Evolutionary conservation across 331 rosid genomes (phyloP).

Genomic region (Malus hybrid): DNA sequence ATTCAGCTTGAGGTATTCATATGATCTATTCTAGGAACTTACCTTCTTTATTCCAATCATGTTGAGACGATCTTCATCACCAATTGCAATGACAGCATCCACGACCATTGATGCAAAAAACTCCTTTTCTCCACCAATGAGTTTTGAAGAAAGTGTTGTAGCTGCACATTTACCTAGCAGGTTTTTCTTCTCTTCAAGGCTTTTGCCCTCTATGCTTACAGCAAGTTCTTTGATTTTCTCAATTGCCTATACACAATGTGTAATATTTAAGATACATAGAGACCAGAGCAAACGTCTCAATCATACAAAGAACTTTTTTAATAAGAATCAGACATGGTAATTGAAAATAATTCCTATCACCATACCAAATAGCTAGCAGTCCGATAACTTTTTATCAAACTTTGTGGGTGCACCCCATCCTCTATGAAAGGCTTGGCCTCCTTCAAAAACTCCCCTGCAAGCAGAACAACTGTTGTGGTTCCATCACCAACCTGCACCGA

Average conservation of each 20-base stretch:
- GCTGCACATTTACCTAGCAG: slow-evolving; percentile 93
- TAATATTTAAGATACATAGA: slow-evolving; percentile 4
- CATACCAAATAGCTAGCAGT: slow-evolving; percentile 67
- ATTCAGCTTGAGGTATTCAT: neutral
- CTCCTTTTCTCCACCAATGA: slow-evolving; percentile 94
- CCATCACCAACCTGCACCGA: slow-evolving; percentile 92
- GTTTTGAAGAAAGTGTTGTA: slow-evolving; percentile 96
- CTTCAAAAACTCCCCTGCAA: slow-evolving; percentile 85
- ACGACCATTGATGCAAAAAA: slow-evolving; percentile 97
- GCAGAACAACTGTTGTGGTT: slow-evolving; percentile 94
- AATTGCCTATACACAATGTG: slow-evolving; percentile 50
- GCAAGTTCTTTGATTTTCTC: slow-evolving; percentile 82
- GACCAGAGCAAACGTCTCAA: neutral
- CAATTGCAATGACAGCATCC: slow-evolving; percentile 88
- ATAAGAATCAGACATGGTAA: neutral
- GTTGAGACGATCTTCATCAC: slow-evolving; percentile 78
- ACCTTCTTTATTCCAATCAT: slow-evolving; percentile 99
- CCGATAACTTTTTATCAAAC: slow-evolving; percentile 79
- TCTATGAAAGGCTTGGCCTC: slow-evolving; percentile 98
- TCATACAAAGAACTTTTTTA: neutral
- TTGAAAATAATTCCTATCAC: neutral
- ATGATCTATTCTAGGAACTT: neutral
- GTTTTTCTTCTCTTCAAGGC: slow-evolving; percentile 81
- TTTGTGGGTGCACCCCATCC: slow-evolving; percentile 95
- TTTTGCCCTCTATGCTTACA: slow-evolving; percentile 82